Evolutionary conservation across 1,284 basidiomycete species (phyloP), one percentile per base, ranked within the genome.

Genomic region (Cutaneotrichosporon mucoides): DNA sequence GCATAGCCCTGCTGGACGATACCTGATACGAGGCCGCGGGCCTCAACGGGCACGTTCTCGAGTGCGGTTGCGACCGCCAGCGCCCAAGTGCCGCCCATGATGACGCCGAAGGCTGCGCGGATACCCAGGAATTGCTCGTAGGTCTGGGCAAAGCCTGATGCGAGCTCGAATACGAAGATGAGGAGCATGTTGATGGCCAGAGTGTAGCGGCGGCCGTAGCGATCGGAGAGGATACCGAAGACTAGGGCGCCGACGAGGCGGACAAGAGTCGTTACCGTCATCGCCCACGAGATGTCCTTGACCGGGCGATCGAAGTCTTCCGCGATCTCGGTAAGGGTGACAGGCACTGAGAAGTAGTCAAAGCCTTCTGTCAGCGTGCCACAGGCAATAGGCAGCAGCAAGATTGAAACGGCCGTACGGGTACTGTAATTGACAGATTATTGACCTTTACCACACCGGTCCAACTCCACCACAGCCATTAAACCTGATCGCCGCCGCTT

Each of bases 151-250:
- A 82, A 83, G 2, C 80, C 80, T 0, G 81, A 86, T 0, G 86
- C 89, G 13, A 98, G 84, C 66, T 92, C 87, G 60, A 96, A 84
- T 8, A 84, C 76, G n/a, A 83, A 81, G 63, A 90, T 84, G 49
- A 92, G 69, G 12, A 89, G 53, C 52, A 92, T 65, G 75, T 96
- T 96, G 69, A 73, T 67, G 44, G 92, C 85, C 4, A 97, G 81
- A 1, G 93, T 92, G 90, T 91, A 98, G 80, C 93, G 94, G 47
- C 94, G 85, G 3, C 94, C 94, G 73, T 84, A 95, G 8, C 93
- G 84, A 74, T 93, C 92, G n/a, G 88, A 88, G 36, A 88, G 69
- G 55, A 90, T 59, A 54, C 81, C 83, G 65, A 96, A 95, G 65
- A 93, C 79, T 60, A 92, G 84, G 37, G 93, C 93, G 33, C 94